These are phyloP conservation scores for Nothophoma quercina DNA, from an alignment of 2,329 filamentous ascomycete genomes.

Conservation along the genomic window DNA sequence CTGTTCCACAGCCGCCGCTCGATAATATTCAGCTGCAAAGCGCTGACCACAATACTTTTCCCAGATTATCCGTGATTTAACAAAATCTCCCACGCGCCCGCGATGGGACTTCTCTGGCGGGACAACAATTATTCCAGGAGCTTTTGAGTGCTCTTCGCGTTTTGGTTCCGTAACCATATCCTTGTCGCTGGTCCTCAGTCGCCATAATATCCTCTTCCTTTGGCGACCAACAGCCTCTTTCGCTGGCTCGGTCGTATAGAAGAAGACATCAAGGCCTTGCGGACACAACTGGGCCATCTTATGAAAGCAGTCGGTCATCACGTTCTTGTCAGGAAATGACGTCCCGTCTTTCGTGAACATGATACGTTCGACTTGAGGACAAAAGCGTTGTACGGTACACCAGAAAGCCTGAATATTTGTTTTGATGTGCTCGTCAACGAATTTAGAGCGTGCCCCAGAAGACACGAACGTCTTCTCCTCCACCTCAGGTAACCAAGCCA, in stretches of 20 bases:
- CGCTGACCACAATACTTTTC: background rate
- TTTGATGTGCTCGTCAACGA: background rate
- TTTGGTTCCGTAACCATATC: background rate
- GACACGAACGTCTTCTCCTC: background rate
- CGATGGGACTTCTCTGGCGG: conserved; percentile 11
- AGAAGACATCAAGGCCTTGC: conserved; percentile 8
- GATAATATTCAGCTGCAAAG: background rate
- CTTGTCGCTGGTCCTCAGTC: background rate
- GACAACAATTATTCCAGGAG: conserved; percentile 9
- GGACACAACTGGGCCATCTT: conserved; percentile 12
- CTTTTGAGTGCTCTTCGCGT: background rate
- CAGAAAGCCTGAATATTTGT: conserved; percentile 11
- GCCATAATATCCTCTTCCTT: conserved; percentile 13
- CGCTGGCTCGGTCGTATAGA: background rate
- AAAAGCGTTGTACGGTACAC: conserved; percentile 10
- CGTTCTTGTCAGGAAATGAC: background rate
- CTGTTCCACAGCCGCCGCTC: background rate
- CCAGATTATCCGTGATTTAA: background rate
- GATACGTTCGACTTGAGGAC: conserved; percentile 11
- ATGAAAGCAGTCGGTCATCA: background rate
- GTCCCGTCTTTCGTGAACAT: conserved; percentile 1
- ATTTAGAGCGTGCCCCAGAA: background rate
- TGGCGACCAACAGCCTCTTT: background rate
- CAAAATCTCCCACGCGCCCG: conserved; percentile 9
- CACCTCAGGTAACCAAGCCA: background rate